Evolutionary conservation across 2,329 filamentous ascomycete species (phyloP).

Genomic region (Hortaea werneckii): DNA sequence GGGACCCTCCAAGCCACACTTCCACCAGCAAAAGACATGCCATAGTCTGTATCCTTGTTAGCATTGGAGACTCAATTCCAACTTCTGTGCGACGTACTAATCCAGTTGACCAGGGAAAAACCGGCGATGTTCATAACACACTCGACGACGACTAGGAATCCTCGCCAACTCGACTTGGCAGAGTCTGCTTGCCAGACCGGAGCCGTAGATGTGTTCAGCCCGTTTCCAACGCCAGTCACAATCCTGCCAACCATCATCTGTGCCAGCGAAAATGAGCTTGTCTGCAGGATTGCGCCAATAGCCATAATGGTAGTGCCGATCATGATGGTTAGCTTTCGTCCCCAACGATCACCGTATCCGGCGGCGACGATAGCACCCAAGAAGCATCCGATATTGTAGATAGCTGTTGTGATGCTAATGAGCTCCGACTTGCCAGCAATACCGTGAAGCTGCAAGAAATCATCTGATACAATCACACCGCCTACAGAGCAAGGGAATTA

Average conservation of each 20-base stretch:
- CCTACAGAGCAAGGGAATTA: too few species aligned
- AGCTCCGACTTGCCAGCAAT: background rate
- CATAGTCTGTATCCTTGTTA: conserved; percentile 25
- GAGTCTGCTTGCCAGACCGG: conserved; percentile 42
- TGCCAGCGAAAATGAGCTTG: conserved; percentile 25
- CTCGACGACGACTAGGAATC: conserved; percentile 28
- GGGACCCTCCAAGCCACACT: conserved; percentile 38
- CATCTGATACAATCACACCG: background rate
- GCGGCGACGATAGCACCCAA: conserved; percentile 27
- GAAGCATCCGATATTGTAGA: conserved; percentile 21
- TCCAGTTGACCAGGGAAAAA: conserved; percentile 40
- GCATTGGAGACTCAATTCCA: too few species aligned
- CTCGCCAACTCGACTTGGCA: conserved; percentile 34
- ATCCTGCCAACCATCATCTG: conserved; percentile 42
- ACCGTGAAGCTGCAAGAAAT: background rate
- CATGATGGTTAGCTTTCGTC: conserved; percentile 31
- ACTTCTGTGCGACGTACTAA: conserved; percentile 14
- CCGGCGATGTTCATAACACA: conserved; percentile 38
- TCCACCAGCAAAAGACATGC: conserved; percentile 29
- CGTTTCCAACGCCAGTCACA: conserved; percentile 41
- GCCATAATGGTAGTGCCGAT: conserved; percentile 22
- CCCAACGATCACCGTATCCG: conserved; percentile 26
- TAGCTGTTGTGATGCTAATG: background rate
- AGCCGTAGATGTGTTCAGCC: conserved; percentile 41
- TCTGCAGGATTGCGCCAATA: conserved; percentile 24